phyloP scores from a whole-genome alignment of 202 grass and related monocot species.

The Sporobolus alterniflorus region DNA sequence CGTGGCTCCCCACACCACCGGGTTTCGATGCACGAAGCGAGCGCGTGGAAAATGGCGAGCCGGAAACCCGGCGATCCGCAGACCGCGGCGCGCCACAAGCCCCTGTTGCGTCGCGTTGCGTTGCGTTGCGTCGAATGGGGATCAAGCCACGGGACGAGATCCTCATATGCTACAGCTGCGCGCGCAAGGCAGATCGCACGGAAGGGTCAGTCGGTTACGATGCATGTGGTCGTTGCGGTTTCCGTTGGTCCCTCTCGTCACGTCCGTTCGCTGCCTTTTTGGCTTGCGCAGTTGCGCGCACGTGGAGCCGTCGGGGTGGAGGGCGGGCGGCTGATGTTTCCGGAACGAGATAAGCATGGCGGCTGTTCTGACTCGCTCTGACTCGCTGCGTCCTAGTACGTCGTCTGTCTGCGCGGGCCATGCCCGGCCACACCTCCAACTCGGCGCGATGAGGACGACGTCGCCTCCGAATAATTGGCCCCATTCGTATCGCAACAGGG shows the following conservation, averaged over 20 bases:
- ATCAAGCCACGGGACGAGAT: background rate
- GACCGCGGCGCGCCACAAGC: background rate
- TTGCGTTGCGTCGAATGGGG: constrained; percentile 28
- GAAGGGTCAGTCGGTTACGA: background rate
- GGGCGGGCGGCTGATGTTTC: constrained; percentile 18
- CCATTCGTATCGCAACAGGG: background rate
- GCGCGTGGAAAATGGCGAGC: constrained; percentile 7
- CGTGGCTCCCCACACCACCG: background rate
- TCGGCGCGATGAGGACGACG: constrained; percentile 21
- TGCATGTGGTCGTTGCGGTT: constrained; percentile 10
- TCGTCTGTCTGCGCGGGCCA: too few relatives aligned
- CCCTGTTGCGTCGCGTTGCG: too few relatives aligned
- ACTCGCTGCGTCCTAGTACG: background rate
- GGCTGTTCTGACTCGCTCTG: too few relatives aligned
- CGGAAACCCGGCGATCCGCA: background rate
- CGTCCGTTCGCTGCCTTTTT: background rate
- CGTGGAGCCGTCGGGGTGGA: background rate
- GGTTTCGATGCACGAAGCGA: constrained; percentile 32
- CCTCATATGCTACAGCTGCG: too few relatives aligned
- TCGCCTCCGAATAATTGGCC: constrained; percentile 37
- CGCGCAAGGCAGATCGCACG: background rate
- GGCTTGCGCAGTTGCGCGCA: background rate
- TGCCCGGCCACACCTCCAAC: background rate
- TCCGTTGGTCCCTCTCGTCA: background rate
- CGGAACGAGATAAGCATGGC: constrained; percentile 23